Conservation (phyloP, 768 basidiomycete species). For the Podaxis mareebaensis region DNA sequence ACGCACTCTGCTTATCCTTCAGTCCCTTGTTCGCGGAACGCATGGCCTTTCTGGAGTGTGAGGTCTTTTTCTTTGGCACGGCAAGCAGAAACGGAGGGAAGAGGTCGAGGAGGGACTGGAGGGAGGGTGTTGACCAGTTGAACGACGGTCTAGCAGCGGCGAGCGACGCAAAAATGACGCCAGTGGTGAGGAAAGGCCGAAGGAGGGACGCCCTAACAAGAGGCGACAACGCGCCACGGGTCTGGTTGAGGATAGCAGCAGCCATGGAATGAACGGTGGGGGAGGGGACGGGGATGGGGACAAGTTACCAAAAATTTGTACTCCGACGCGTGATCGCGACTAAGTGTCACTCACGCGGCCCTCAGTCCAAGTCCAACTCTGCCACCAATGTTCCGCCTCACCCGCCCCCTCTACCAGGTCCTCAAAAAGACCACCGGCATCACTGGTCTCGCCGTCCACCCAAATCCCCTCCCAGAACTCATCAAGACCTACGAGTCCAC, state of each 20-base stretch:
- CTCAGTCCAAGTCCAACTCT: constrained; percentile 20
- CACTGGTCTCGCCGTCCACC: constrained; percentile 81
- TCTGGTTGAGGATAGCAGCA: constrained; percentile 23
- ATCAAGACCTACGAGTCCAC: constrained; percentile 76
- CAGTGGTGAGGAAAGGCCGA: constrained; percentile 22
- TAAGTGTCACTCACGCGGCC: constrained; percentile 15
- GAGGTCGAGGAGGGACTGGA: constrained; percentile 59
- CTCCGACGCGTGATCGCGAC: constrained; percentile 37
- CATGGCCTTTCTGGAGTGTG: constrained; percentile 95
- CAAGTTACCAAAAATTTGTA: constrained; percentile 32
- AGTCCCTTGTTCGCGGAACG: constrained; percentile 91
- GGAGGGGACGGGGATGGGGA: constrained; percentile 19
- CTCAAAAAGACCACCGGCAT: constrained; percentile 85
- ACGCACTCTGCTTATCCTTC: constrained; percentile 88
- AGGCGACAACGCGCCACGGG: neutral
- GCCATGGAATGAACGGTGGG: constrained; percentile 32
- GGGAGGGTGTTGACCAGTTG: constrained; percentile 38
- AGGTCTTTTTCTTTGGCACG: constrained; percentile 92
- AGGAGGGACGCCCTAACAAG: constrained; percentile 15
- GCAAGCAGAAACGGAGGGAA: constrained; percentile 88
- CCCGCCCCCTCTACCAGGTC: constrained; percentile 62
- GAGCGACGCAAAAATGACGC: constrained; percentile 22
- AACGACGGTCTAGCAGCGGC: neutral
- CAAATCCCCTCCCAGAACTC: constrained; percentile 81
- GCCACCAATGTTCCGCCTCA: constrained; percentile 70